phyloP scores from a whole-genome alignment of 2,329 filamentous ascomycete species.

The Fonsecaea erecta region DNA sequence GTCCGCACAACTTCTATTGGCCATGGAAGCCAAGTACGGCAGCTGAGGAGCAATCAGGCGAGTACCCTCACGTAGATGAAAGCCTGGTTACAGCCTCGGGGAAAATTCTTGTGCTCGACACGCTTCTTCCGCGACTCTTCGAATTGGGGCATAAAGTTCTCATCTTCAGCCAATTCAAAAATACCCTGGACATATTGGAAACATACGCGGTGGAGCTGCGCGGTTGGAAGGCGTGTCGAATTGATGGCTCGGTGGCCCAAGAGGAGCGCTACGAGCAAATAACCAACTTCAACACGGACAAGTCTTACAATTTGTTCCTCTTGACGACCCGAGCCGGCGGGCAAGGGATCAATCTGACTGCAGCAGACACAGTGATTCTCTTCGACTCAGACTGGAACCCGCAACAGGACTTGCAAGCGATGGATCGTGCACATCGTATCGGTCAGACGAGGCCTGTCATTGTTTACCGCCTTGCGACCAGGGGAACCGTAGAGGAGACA shows the following conservation, averaged over 20 bases:
- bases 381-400: constrained; percentile 95
- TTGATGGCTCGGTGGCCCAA: constrained; percentile 86
- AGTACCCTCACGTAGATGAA: constrained; percentile 71
- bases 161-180: constrained; percentile 96
- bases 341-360: constrained; percentile 91
- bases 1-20: constrained; percentile 95
- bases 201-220: constrained; percentile 82
- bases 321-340: constrained; percentile 90
- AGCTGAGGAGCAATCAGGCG: constrained; percentile 61
- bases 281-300: constrained; percentile 70
- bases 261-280: constrained; percentile 72
- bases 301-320: constrained; percentile 75
- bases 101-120: constrained; percentile 93
- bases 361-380: constrained; percentile 88
- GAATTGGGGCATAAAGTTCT: constrained; percentile 81
- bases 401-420: constrained; percentile 93
- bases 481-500: constrained; percentile 87
- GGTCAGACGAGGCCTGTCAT: constrained; percentile 91
- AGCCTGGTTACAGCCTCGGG: constrained; percentile 84
- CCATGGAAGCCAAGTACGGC: constrained; percentile 69
- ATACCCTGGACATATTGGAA: constrained; percentile 85
- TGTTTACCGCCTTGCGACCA: constrained; percentile 90
- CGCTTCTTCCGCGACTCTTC: constrained; percentile 78
- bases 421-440: constrained; percentile 93
- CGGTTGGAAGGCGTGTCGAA: constrained; percentile 80